phyloP scores from a whole-genome alignment of 83 land plant genomes.

The Larix sibirica region DNA sequence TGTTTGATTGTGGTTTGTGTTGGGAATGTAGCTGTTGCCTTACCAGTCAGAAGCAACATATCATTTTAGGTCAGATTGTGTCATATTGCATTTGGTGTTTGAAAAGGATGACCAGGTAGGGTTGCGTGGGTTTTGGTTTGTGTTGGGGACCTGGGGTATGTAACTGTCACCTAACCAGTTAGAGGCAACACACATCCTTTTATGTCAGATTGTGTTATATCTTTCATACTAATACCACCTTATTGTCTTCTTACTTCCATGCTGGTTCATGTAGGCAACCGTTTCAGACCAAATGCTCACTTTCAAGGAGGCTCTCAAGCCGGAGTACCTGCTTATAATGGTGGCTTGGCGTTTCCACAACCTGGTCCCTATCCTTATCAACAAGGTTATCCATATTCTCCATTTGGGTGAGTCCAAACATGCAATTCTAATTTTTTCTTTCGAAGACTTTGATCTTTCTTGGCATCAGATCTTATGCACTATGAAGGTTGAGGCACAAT shows the following conservation, averaged over 20 bases:
- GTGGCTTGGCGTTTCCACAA: constrained; percentile 16
- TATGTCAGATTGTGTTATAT: background rate
- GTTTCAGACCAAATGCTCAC: constrained; percentile 13
- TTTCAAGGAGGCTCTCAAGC: constrained; percentile 10
- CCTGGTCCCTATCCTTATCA: constrained; percentile 10
- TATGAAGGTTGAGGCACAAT: no score
- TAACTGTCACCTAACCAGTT: background rate
- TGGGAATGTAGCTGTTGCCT: background rate
- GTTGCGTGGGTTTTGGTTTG: background rate
- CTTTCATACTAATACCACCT: background rate
- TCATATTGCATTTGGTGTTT: background rate
- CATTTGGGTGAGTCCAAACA: constrained; percentile 9
- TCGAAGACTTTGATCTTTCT: background rate
- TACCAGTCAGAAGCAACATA: background rate
- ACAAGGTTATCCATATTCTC: constrained; percentile 10
- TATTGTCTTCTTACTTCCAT: constrained; percentile 8
- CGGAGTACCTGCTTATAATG: constrained; percentile 7
- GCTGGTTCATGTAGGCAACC: constrained; percentile 7
- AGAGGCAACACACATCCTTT: background rate
- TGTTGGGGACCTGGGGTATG: background rate
- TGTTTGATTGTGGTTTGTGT: background rate
- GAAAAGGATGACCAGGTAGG: constrained; percentile 6
- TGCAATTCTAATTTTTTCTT: background rate
- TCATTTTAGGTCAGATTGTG: background rate
- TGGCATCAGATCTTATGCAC: no score